phyloP scores from a whole-genome alignment of 129 eudicot genomes.

The Dittrichia graveolens region DNA sequence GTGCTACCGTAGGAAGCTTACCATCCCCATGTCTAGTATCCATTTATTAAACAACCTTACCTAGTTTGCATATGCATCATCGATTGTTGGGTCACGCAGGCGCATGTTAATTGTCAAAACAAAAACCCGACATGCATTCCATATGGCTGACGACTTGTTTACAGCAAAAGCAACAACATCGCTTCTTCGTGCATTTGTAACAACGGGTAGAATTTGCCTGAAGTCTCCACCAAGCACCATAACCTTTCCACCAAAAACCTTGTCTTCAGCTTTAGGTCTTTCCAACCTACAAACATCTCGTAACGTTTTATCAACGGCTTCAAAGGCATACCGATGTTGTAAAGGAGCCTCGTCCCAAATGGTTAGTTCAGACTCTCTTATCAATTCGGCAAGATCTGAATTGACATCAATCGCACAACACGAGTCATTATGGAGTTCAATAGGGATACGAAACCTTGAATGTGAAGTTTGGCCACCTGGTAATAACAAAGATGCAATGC shows the following conservation, averaged over 20 bases:
- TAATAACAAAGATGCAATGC: background rate
- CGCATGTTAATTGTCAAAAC: background rate
- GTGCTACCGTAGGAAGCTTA: too few species aligned
- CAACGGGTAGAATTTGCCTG: background rate
- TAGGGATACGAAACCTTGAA: background rate
- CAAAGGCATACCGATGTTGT: conserved; percentile 3
- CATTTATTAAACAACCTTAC: background rate
- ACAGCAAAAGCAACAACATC: background rate
- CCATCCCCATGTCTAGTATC: background rate
- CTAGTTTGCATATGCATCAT: background rate
- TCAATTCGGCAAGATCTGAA: background rate
- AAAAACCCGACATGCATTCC: background rate
- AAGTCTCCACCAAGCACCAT: background rate
- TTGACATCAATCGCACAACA: background rate
- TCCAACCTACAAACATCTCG: background rate
- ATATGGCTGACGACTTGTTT: background rate
- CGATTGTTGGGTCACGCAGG: background rate
- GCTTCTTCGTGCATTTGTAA: background rate
- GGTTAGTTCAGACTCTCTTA: background rate
- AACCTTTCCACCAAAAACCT: background rate
- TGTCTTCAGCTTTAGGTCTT: background rate
- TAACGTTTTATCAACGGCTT: background rate
- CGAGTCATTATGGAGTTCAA: background rate
- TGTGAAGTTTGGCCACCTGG: background rate
- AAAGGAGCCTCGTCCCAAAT: conserved; percentile 15